A percentile compares a stretch with the other conserved stretches of the same genome.
Conservation (phyloP, 2,329 filamentous ascomycete genomes). For the Penicillium nordicum region DNA sequence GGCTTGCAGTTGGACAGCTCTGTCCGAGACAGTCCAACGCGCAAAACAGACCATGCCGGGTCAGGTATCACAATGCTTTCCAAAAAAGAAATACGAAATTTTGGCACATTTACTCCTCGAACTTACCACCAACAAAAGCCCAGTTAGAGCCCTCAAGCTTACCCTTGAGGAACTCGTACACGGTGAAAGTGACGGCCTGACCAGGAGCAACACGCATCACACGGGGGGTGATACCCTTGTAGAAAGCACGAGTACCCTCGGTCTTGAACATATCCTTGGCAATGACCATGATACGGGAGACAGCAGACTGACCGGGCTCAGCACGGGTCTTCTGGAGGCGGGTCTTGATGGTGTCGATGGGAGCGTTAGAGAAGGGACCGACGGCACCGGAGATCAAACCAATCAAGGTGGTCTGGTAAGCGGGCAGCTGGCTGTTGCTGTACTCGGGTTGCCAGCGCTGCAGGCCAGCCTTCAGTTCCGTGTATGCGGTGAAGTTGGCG, state of each 20-base stretch:
- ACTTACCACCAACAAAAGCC: conserved; percentile 58
- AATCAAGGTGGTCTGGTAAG: conserved; percentile 87
- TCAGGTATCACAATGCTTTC: conserved; percentile 27
- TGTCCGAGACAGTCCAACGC: conserved; percentile 7
- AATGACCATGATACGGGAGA: conserved; percentile 74
- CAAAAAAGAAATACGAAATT: conserved; percentile 5
- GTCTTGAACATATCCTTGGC: conserved; percentile 85
- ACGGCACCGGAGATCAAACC: conserved; percentile 90
- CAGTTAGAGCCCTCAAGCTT: conserved; percentile 66
- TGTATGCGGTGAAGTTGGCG: conserved; percentile 97
- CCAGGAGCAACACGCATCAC: conserved; percentile 97
- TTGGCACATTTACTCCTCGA: conserved; percentile 54
- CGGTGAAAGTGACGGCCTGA: conserved; percentile 73
- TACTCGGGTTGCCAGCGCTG: conserved; percentile 70
- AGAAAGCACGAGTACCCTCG: conserved; percentile 92
- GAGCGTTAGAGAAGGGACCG: conserved; percentile 92
- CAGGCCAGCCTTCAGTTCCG: conserved; percentile 80
- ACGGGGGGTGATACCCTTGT: conserved; percentile 96
- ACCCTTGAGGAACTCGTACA: conserved; percentile 74
- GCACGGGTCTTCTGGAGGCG: conserved; percentile 86
- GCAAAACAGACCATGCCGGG: conserved; percentile 17
- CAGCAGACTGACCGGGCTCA: conserved; percentile 73
- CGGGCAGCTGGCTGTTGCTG: conserved; percentile 64
- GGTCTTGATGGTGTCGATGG: conserved; percentile 99
- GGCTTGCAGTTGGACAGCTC: conserved; percentile 8